Conservation (phyloP, 2,329 filamentous ascomycete species). For the Botrytis byssoidea region DNA sequence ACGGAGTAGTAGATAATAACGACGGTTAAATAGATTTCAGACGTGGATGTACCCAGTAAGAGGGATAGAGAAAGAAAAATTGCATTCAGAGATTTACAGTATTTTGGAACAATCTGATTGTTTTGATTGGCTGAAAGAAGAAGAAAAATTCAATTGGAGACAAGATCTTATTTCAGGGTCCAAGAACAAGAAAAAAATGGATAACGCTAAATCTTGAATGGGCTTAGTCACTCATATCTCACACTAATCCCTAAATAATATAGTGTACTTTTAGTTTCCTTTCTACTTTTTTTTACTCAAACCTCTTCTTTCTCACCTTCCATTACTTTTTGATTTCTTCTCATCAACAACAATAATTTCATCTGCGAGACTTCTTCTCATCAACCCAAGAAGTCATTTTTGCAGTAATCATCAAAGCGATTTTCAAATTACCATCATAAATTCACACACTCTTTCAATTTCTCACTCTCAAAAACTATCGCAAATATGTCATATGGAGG, state of each 20-base stretch:
- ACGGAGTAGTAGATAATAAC: neutral
- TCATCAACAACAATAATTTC: constrained; percentile 26
- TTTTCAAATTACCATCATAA: constrained; percentile 21
- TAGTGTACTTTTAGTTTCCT: neutral
- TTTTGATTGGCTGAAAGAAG: neutral
- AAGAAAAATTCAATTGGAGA: neutral
- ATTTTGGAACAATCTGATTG: constrained; percentile 11
- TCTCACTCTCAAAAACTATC: constrained; percentile 18
- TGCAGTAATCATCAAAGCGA: constrained; percentile 21
- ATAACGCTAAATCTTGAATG: neutral
- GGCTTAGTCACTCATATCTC: neutral
- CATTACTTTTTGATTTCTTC: constrained; percentile 14
- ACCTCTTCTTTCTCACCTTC: constrained; percentile 19
- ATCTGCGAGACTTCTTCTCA: constrained; percentile 28
- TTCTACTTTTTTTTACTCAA: constrained; percentile 28
- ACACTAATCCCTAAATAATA: neutral
- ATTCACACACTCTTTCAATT: constrained; percentile 23
- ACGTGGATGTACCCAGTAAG: neutral
- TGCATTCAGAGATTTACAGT: constrained; percentile 10
- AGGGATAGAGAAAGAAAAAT: neutral
- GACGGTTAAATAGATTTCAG: neutral
- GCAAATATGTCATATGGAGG: constrained; percentile 61
- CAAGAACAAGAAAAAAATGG: constrained; percentile 9
- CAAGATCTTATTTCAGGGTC: constrained; percentile 1
- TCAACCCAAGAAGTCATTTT: constrained; percentile 27